Evolutionary conservation across 2,329 filamentous ascomycete species (phyloP).

Genomic region (Xylariaceae sp.): DNA sequence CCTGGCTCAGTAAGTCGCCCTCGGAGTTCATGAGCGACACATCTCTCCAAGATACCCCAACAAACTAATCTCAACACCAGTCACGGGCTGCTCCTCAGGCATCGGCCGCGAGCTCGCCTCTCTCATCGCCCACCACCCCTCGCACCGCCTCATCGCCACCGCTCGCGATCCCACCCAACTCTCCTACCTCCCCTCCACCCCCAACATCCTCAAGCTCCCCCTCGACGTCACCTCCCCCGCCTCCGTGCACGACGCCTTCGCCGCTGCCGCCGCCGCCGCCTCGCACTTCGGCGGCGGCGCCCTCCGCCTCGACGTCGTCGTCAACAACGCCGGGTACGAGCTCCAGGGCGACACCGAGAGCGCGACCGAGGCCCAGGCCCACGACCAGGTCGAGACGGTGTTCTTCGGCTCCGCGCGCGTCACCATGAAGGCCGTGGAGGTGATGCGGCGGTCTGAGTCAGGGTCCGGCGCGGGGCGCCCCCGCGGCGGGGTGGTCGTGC

Average conservation of each 20-base stretch:
- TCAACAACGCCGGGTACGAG: constrained; percentile 14
- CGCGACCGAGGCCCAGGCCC: constrained; percentile 9
- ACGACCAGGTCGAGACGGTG: constrained; percentile 10
- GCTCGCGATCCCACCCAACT: constrained; percentile 6
- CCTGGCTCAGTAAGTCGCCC: constrained; percentile 8
- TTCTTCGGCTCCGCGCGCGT: constrained; percentile 11
- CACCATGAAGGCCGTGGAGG: constrained; percentile 3
- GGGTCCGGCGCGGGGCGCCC: not conserved
- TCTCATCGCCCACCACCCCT: constrained; percentile 8
- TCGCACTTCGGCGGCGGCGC: constrained; percentile 1
- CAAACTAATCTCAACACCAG: constrained; percentile 3
- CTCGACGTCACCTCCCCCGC: constrained; percentile 5
- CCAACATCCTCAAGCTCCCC: constrained; percentile 5
- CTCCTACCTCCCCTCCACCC: constrained; percentile 6
- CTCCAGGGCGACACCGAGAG: constrained; percentile 10
- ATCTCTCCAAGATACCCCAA: no score
- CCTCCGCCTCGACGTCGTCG: constrained; percentile 10
- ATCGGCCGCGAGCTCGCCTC: constrained; percentile 11
- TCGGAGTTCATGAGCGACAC: no score
- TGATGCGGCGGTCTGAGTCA: constrained; percentile 6
- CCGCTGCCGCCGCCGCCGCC: constrained; percentile 1
- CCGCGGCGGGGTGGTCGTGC: constrained; percentile 9
- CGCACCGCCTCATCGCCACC: constrained; percentile 11
- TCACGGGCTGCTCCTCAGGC: constrained; percentile 14
- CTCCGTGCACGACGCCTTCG: constrained; percentile 7